These are phyloP conservation scores for Chaetomiaceae sp. DNA, from an alignment of 2,329 filamentous ascomycete species.

Conservation along the genomic window DNA sequence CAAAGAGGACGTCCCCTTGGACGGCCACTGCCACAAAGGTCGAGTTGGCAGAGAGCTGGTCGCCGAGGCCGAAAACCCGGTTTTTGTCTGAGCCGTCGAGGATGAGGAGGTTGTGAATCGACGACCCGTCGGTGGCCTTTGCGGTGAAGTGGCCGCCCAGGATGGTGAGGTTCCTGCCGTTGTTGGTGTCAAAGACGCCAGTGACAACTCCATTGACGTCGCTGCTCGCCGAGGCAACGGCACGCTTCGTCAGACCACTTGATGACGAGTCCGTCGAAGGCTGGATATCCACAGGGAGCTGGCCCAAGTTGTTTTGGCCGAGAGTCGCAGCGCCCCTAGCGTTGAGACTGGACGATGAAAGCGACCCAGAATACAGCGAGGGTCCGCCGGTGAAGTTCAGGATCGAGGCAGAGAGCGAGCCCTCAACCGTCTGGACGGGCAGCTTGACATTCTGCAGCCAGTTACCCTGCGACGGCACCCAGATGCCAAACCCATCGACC, in stretches of 20 bases:
- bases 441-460: constrained; percentile 80
- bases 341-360: constrained; percentile 69
- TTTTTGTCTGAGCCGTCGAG: constrained; percentile 70
- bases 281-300: constrained; percentile 54
- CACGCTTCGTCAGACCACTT: constrained; percentile 41
- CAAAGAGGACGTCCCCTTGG: constrained; percentile 65
- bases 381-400: constrained; percentile 55
- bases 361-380: constrained; percentile 75
- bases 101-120: constrained; percentile 74
- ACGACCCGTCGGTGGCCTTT: constrained; percentile 60
- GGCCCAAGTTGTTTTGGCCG: constrained; percentile 43
- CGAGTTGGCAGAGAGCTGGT: constrained; percentile 64
- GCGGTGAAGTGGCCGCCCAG: constrained; percentile 83
- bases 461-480: constrained; percentile 79
- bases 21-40: constrained; percentile 69
- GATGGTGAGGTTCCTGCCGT: constrained; percentile 74
- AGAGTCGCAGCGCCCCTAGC: constrained; percentile 70
- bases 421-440: constrained; percentile 61
- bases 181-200: constrained; percentile 69
- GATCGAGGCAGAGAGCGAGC: constrained; percentile 64
- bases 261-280: constrained; percentile 28
- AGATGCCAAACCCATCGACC: constrained; percentile 77
- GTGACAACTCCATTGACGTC: constrained; percentile 65
- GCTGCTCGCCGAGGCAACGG: constrained; percentile 33
- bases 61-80: constrained; percentile 63